These are phyloP conservation scores for Aspergillus nidulans DNA, from an alignment of 495 filamentous ascomycete genomes.

Conservation along the genomic window DNA sequence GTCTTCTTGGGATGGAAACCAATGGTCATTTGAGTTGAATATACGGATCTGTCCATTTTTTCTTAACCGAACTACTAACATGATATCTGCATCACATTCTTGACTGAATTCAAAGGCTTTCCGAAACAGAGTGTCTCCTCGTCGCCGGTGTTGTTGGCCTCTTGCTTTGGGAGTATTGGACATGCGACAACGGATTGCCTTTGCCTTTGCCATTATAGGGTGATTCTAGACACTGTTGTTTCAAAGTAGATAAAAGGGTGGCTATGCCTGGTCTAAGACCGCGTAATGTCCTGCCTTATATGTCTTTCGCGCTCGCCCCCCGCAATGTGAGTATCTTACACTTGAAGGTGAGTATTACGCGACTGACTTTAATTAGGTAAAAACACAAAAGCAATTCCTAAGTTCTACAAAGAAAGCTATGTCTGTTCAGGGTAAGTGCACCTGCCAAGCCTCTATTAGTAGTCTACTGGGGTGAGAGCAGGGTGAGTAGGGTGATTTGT, in stretches of 20 bases:
- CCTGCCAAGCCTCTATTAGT: no score
- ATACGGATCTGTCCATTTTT: not conserved
- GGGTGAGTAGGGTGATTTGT: no score
- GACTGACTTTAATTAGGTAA: no score
- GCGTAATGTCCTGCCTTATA: no score
- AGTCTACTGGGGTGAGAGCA: no score
- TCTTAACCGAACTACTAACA: not conserved
- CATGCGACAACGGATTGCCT: not conserved
- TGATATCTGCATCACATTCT: not conserved
- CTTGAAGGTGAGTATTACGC: no score
- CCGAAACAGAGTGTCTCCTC: not conserved
- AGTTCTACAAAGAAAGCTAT: no score
- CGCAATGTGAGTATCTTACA: no score
- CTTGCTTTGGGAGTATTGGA: not conserved
- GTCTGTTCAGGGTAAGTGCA: no score
- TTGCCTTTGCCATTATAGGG: not conserved
- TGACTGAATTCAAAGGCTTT: constrained; percentile 1
- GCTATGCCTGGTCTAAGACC: no score
- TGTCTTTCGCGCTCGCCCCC: no score
- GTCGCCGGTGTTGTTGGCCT: not conserved
- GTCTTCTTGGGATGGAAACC: constrained; percentile 1
- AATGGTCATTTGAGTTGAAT: not conserved
- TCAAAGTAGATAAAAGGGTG: not conserved
- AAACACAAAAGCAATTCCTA: no score
- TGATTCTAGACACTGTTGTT: not conserved